Conservation (phyloP, 2,329 filamentous ascomycete genomes). For the Nemania abortiva region DNA sequence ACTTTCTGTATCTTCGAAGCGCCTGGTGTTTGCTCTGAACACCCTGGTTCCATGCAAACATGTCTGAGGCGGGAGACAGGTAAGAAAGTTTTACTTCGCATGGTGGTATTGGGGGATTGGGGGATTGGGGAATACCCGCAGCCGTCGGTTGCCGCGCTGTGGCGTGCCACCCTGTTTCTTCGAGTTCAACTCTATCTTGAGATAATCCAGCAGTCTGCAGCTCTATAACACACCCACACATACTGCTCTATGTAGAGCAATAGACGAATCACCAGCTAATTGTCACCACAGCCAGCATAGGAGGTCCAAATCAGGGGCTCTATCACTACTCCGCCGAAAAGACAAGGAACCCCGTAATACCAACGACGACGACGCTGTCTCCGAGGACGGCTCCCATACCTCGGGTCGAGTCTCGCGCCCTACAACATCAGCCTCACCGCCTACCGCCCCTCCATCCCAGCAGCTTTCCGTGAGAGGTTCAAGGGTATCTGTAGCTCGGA, state of each 20-base stretch:
- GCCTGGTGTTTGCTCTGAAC: background rate
- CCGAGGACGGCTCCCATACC: constrained; percentile 61
- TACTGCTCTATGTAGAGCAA: background rate
- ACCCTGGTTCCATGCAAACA: constrained; percentile 42
- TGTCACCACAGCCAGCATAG: constrained; percentile 58
- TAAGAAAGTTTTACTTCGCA: constrained; percentile 42
- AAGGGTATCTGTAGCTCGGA: constrained; percentile 62
- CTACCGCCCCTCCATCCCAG: constrained; percentile 53
- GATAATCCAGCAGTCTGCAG: background rate
- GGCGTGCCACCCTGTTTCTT: background rate
- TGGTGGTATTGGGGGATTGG: background rate
- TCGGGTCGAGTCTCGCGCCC: constrained; percentile 52
- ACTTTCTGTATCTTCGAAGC: background rate
- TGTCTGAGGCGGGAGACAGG: constrained; percentile 55
- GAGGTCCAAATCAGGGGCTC: constrained; percentile 66
- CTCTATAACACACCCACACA: background rate
- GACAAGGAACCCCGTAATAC: constrained; percentile 57
- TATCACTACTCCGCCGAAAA: constrained; percentile 67
- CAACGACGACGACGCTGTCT: constrained; percentile 61
- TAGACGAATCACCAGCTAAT: constrained; percentile 31
- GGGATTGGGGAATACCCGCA: no score
- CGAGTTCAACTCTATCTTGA: background rate
- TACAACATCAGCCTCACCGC: constrained; percentile 51
- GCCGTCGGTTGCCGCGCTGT: background rate
- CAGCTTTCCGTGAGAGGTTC: constrained; percentile 58